Conservation (phyloP, 2,329 filamentous ascomycete species). For the Cryphonectria nitschkei region DNA sequence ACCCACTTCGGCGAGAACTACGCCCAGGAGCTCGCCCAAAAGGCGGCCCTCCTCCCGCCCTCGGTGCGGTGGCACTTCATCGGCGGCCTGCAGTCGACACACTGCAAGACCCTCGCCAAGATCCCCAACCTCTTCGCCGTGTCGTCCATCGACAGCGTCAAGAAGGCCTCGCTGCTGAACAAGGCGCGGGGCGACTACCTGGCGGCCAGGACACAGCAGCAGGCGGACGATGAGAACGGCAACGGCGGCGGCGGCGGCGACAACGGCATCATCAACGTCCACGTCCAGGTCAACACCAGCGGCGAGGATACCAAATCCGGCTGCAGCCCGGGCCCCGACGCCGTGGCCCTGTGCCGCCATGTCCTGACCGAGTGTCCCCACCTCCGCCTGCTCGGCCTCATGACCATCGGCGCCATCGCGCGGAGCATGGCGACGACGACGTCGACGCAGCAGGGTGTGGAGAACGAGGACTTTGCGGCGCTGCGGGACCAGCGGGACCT, state of each 20-base stretch:
- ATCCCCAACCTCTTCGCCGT: conserved; percentile 91
- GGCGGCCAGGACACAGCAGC: conserved; percentile 31
- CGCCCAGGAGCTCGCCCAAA: conserved; percentile 84
- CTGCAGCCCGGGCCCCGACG: conserved; percentile 67
- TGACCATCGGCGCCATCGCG: conserved; percentile 97
- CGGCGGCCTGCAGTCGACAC: conserved; percentile 86
- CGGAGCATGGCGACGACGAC: conserved; percentile 73
- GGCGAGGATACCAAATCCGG: conserved; percentile 86
- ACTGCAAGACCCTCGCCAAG: conserved; percentile 84
- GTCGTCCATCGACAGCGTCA: conserved; percentile 83
- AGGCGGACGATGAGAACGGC: not conserved
- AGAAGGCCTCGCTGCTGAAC: conserved; percentile 85
- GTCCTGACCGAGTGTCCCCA: conserved; percentile 70
- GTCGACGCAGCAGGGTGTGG: conserved; percentile 67
- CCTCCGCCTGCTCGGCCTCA: conserved; percentile 78
- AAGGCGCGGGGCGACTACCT: conserved; percentile 65
- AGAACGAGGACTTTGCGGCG: conserved; percentile 86
- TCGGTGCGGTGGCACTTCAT: conserved; percentile 95
- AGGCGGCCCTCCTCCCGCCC: conserved; percentile 76
- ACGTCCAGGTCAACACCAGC: conserved; percentile 95
- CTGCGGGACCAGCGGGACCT: conserved; percentile 72
- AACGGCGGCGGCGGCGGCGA: not conserved
- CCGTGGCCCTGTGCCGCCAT: conserved; percentile 67
- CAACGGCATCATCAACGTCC: conserved; percentile 62
- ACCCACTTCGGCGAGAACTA: conserved; percentile 97